A percentile compares a stretch with the other conserved stretches of the same genome.
Conservation (phyloP, 2,329 filamentous ascomycete species). For the Claviceps capensis region DNA sequence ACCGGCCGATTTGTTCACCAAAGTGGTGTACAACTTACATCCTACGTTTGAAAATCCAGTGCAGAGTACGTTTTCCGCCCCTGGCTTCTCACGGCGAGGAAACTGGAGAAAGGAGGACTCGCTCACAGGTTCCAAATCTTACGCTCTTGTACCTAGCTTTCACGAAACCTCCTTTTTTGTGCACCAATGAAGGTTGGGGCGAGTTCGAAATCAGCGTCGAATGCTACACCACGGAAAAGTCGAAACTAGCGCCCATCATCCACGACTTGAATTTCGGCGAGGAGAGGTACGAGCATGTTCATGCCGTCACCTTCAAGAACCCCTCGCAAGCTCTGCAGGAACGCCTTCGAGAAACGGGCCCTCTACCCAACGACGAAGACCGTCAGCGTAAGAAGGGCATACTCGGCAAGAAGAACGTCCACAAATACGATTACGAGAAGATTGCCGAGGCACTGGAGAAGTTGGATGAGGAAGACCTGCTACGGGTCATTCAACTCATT, state of each 20-base stretch:
- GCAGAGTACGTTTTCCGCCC: constrained; percentile 51
- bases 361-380: constrained; percentile 64
- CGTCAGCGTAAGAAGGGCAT: constrained; percentile 46
- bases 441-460: constrained; percentile 82
- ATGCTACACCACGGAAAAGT: constrained; percentile 73
- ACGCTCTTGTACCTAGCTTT: constrained; percentile 40
- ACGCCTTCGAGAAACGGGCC: constrained; percentile 68
- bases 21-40: constrained; percentile 85
- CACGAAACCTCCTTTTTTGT: constrained; percentile 73
- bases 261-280: constrained; percentile 90
- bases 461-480: constrained; percentile 80
- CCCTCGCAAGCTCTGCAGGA: constrained; percentile 76
- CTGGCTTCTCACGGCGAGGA: background rate
- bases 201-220: constrained; percentile 93
- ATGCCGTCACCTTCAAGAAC: constrained; percentile 79
- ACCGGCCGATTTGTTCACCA: constrained; percentile 75
- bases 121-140: background rate
- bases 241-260: constrained; percentile 56
- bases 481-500: constrained; percentile 94
- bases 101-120: background rate
- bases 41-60: constrained; percentile 80
- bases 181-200: constrained; percentile 92
- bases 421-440: constrained; percentile 79
- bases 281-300: constrained; percentile 68
- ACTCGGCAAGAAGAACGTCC: constrained; percentile 63